Percentiles rank a stretch among this genome's conserved stretches.
These are phyloP conservation scores for Venturia nashicola DNA, from an alignment of 2,329 filamentous ascomycete species.

Conservation along the genomic window DNA sequence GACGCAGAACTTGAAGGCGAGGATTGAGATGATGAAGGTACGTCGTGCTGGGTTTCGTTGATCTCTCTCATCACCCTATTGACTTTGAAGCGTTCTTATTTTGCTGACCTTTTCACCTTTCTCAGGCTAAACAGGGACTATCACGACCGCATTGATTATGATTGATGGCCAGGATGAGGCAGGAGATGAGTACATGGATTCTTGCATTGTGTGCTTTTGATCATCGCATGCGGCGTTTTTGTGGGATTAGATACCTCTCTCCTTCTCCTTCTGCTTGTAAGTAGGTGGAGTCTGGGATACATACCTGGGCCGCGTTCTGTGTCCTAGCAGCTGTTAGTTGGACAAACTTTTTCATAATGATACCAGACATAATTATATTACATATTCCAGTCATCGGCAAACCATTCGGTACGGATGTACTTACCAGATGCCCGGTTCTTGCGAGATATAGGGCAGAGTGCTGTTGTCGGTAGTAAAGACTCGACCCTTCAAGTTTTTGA, in stretches of 20 bases:
- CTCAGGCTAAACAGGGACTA: constrained; percentile 9
- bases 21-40: constrained; percentile 97
- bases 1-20: constrained; percentile 89
- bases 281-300: too few relatives aligned
- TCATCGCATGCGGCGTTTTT: background rate
- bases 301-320: background rate
- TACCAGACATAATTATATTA: background rate
- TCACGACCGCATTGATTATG: constrained; percentile 7
- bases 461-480: too few relatives aligned
- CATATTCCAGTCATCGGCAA: background rate
- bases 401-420: too few relatives aligned
- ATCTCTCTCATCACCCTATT: background rate
- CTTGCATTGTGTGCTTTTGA: background rate
- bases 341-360: background rate
- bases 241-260: background rate
- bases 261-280: background rate
- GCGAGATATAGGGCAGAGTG: too few relatives aligned
- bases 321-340: background rate
- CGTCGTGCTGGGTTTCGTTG: constrained; percentile 14
- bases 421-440: too few relatives aligned
- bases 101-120: background rate
- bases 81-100: background rate
- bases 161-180: background rate
- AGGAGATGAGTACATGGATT: background rate
- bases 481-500: too few relatives aligned